phyloP scores from a whole-genome alignment of 2,329 filamentous ascomycete species.

The Dothidotthia symphoricarpi region DNA sequence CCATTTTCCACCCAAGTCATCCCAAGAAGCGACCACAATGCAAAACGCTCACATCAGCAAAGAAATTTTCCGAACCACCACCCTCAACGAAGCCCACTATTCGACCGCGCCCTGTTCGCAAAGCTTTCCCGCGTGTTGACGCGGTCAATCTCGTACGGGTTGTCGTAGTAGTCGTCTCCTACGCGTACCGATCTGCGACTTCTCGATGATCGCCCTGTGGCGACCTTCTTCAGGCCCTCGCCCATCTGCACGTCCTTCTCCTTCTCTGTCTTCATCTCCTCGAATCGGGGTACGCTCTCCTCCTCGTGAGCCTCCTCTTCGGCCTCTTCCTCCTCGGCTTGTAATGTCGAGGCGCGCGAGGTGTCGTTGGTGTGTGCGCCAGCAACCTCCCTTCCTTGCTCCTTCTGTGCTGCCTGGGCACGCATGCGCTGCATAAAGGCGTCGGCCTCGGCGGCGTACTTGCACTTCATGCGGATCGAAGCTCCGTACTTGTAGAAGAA shows the following conservation, averaged over 20 bases:
- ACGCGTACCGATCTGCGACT: conserved; percentile 24
- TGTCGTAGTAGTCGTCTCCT: conserved; percentile 41
- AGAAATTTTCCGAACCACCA: too few species aligned
- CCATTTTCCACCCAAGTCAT: not conserved
- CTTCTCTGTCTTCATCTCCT: conserved; percentile 42
- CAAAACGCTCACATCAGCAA: not conserved
- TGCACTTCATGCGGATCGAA: conserved; percentile 63
- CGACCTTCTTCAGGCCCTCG: conserved; percentile 27
- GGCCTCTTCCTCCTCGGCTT: conserved; percentile 26
- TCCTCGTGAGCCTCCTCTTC: conserved; percentile 32
- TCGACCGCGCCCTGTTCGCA: conserved; percentile 19
- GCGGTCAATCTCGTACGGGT: conserved; percentile 51
- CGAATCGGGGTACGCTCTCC: conserved; percentile 33
- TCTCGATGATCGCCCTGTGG: conserved; percentile 30
- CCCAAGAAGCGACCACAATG: not conserved
- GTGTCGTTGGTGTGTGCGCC: conserved; percentile 17
- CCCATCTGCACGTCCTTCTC: conserved; percentile 23
- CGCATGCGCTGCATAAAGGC: conserved; percentile 55
- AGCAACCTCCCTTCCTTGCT: conserved; percentile 6
- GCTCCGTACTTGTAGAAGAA: conserved; percentile 72
- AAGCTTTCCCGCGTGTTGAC: conserved; percentile 51
- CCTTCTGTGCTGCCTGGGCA: conserved; percentile 24
- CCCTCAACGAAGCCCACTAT: conserved; percentile 7
- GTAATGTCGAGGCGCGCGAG: conserved; percentile 26
- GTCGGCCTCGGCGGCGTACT: conserved; percentile 67